phyloP scores from a whole-genome alignment of 2,329 filamentous ascomycete species.

The Penicillium sp. region DNA sequence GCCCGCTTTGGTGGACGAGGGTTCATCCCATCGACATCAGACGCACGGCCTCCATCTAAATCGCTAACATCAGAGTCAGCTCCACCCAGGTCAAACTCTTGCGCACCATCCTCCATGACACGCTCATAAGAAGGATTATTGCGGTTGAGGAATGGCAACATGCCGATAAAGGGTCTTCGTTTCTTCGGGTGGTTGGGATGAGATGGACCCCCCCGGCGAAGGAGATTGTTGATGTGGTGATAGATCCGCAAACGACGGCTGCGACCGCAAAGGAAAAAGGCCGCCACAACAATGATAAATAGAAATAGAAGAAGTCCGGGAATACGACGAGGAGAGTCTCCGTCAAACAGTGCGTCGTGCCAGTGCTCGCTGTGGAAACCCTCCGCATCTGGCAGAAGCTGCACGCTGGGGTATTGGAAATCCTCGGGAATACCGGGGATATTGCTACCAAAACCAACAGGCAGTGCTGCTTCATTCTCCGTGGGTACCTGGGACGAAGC shows the following conservation, averaged over 20 bases:
- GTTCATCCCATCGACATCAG: constrained; percentile 55
- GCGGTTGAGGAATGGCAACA: constrained; percentile 41
- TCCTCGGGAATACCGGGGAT: constrained; percentile 66
- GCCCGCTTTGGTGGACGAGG: constrained; percentile 55
- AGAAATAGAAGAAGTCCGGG: constrained; percentile 77
- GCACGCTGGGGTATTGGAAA: constrained; percentile 71
- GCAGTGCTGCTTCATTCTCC: constrained; percentile 58
- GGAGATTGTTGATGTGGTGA: constrained; percentile 50
- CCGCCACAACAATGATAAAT: constrained; percentile 66
- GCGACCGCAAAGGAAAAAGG: constrained; percentile 75
- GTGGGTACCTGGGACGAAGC: constrained; percentile 84
- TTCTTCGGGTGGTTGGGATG: constrained; percentile 35
- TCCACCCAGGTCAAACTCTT: constrained; percentile 76
- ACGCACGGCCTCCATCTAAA: constrained; percentile 61
- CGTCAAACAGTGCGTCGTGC: constrained; percentile 64
- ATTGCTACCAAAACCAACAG: constrained; percentile 93
- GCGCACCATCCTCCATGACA: constrained; percentile 74
- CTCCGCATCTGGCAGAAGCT: constrained; percentile 35
- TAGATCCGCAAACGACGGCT: constrained; percentile 68
- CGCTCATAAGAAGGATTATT: constrained; percentile 68
- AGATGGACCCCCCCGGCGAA: constrained; percentile 32
- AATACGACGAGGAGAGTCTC: constrained; percentile 66
- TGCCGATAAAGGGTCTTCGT: constrained; percentile 65
- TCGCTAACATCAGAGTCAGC: constrained; percentile 54
- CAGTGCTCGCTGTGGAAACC: constrained; percentile 52